phyloP scores from a whole-genome alignment of 1,284 basidiomycete species.

The Cryptococcus deneoformans region DNA sequence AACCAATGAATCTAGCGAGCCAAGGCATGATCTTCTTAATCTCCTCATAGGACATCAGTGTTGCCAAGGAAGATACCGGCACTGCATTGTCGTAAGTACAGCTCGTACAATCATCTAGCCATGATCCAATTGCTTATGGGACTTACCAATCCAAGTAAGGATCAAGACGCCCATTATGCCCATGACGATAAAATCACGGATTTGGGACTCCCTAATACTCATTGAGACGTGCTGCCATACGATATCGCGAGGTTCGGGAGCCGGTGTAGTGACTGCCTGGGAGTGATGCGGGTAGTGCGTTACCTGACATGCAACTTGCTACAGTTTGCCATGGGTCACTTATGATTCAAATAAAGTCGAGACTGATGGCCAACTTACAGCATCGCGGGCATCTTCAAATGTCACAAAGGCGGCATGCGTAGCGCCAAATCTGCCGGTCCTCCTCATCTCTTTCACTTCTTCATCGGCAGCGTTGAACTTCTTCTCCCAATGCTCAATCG shows the following conservation, averaged over 20 bases:
- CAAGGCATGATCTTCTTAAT: constrained; percentile 87
- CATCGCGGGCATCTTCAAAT: constrained; percentile 89
- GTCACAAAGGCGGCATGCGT: constrained; percentile 92
- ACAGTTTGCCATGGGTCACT: neutral
- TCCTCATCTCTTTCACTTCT: constrained; percentile 51
- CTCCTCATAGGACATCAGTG: constrained; percentile 82
- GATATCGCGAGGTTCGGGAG: constrained; percentile 94
- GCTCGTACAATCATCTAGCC: neutral
- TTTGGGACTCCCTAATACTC: constrained; percentile 56
- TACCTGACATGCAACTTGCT: constrained; percentile 89
- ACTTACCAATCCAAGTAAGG: constrained; percentile 68
- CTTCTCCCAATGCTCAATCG: constrained; percentile 76
- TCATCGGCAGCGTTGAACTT: constrained; percentile 77
- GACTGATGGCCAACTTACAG: constrained; percentile 56
- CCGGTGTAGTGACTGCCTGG: constrained; percentile 66
- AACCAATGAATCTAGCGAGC: constrained; percentile 70
- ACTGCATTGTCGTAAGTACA: constrained; percentile 47
- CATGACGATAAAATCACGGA: constrained; percentile 68
- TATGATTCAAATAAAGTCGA: neutral
- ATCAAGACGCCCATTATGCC: constrained; percentile 66
- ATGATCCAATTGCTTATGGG: no score
- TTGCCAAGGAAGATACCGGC: constrained; percentile 79
- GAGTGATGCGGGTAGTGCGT: constrained; percentile 70
- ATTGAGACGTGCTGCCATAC: constrained; percentile 87
- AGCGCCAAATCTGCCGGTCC: constrained; percentile 62